Conservation (phyloP, 176 grass and related monocot genomes). For the Musa schizocarpa region DNA sequence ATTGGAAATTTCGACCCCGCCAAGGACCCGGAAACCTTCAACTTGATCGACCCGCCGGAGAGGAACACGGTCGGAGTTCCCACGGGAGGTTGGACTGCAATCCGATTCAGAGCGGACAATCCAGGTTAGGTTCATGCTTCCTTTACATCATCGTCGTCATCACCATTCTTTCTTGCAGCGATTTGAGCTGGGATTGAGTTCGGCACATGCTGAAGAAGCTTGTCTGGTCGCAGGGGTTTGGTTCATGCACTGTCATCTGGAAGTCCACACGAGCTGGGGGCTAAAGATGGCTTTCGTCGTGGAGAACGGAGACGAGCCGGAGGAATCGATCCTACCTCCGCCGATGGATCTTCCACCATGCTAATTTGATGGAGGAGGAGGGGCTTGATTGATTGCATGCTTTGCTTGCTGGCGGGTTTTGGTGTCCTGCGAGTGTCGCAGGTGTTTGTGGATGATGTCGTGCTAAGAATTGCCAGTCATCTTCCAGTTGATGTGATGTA, state of each 20-base stretch:
- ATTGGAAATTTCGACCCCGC: conserved; percentile 50
- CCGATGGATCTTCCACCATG: conserved; percentile 44
- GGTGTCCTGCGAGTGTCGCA: not conserved
- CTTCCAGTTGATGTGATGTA: no score
- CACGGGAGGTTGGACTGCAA: conserved; percentile 47
- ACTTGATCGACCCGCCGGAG: conserved; percentile 55
- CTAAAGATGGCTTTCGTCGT: conserved; percentile 50
- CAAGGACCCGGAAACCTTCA: conserved; percentile 33
- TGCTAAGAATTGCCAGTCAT: no score
- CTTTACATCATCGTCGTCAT: no score
- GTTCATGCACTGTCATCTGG: conserved; percentile 61
- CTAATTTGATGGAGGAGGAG: conserved; percentile 9
- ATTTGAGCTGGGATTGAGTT: no score
- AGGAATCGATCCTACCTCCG: conserved; percentile 37
- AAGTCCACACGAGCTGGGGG: conserved; percentile 51
- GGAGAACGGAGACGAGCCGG: conserved; percentile 32
- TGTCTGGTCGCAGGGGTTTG: conserved; percentile 35
- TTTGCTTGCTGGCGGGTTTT: conserved; percentile 1
- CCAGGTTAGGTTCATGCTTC: conserved; percentile 12
- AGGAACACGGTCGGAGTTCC: conserved; percentile 55
- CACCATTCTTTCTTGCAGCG: no score
- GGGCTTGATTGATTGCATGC: not conserved
- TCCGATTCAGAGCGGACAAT: conserved; percentile 47
- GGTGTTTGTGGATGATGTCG: not conserved
- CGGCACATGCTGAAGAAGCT: no score